phyloP scores from a whole-genome alignment of 1,284 basidiomycete species.

The Pisolithus thermaeus region DNA sequence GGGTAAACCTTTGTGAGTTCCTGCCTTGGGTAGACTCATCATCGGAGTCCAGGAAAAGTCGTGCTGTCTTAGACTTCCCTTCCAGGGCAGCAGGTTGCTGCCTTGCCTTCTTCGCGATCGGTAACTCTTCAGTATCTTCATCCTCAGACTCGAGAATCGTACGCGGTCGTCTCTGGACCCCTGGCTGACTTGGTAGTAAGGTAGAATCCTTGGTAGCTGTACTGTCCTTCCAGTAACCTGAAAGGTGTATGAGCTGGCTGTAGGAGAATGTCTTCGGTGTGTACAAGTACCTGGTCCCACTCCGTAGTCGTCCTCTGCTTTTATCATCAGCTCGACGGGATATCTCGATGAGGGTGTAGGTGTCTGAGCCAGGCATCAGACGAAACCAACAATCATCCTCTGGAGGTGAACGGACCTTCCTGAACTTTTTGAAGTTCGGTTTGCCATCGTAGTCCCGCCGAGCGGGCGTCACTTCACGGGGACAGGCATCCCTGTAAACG shows the following conservation, averaged over 20 bases:
- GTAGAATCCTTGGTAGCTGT: constrained; percentile 11
- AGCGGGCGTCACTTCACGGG: constrained; percentile 19
- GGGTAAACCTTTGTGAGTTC: not conserved
- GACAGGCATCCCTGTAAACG: constrained; percentile 28
- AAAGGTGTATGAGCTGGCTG: not conserved
- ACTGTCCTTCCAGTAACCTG: constrained; percentile 51
- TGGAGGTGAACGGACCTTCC: constrained; percentile 46
- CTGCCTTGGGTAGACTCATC: constrained; percentile 18
- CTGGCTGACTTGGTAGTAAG: constrained; percentile 12
- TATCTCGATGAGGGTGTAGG: constrained; percentile 26
- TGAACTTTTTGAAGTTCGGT: constrained; percentile 86
- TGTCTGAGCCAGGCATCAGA: constrained; percentile 22
- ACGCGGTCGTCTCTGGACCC: constrained; percentile 17
- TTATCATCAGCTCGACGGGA: constrained; percentile 48
- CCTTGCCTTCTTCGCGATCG: constrained; percentile 8
- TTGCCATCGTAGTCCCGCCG: constrained; percentile 45
- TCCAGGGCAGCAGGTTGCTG: constrained; percentile 3
- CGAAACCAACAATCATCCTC: not conserved
- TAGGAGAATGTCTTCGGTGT: not conserved
- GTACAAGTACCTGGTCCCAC: constrained; percentile 43
- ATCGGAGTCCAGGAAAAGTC: constrained; percentile 40
- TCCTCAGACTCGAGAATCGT: constrained; percentile 27
- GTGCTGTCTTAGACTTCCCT: constrained; percentile 10
- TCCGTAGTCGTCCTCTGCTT: constrained; percentile 51
- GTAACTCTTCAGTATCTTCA: constrained; percentile 14